Conservation (phyloP, 352 stramenopile species). For the Phytophthora cactorum region DNA sequence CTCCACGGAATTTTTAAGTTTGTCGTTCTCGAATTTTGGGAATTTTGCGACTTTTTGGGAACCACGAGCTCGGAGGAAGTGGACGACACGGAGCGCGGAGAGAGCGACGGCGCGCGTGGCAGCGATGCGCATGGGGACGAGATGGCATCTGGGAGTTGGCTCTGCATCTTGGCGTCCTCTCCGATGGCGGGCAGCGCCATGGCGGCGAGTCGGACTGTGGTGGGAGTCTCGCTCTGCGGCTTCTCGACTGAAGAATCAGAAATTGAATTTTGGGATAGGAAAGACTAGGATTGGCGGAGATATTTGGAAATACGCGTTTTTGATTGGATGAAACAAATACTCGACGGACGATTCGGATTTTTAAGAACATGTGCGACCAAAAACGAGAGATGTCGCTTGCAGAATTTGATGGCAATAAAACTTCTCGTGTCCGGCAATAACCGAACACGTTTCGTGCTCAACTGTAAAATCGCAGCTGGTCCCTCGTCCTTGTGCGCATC, state of each 20-base stretch:
- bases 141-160: neutral
- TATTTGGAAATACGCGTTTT: neutral
- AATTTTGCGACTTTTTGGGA: constrained; percentile 12
- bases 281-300: neutral
- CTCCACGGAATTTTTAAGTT: constrained; percentile 16
- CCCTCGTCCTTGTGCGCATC: no score
- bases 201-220: neutral
- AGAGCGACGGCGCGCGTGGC: constrained; percentile 27
- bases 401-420: no score
- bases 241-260: constrained; percentile 35
- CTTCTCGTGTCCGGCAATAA: no score
- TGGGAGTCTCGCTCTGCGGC: constrained; percentile 8
- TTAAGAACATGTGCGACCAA: no score
- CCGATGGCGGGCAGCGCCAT: constrained; percentile 55
- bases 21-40: constrained; percentile 5
- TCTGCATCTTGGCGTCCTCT: constrained; percentile 53
- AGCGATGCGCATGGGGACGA: constrained; percentile 23
- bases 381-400: no score
- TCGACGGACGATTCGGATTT: neutral
- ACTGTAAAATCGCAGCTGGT: no score
- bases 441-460: no score
- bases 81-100: constrained; percentile 29
- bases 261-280: neutral
- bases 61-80: constrained; percentile 7
- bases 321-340: neutral